Conservation (phyloP, 2,329 filamentous ascomycete species). For the Aquanectria penicillioides region DNA sequence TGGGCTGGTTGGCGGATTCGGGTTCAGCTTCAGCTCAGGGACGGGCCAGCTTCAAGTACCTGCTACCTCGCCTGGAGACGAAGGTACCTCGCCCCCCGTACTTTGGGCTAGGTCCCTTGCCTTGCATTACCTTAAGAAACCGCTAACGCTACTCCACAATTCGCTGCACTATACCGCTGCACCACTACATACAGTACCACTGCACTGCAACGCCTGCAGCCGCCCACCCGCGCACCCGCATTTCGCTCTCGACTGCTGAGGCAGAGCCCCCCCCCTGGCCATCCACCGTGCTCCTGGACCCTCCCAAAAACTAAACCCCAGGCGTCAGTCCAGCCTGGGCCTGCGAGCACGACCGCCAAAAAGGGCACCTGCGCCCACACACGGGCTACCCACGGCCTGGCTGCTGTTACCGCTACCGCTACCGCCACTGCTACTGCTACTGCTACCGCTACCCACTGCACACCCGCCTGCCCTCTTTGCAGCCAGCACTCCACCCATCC, state of each 20-base stretch:
- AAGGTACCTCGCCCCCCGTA: constrained; percentile 16
- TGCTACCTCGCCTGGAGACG: constrained; percentile 10
- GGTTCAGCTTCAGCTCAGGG: constrained; percentile 6
- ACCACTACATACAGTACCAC: constrained; percentile 1
- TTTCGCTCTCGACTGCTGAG: constrained; percentile 10
- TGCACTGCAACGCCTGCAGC: constrained; percentile 17
- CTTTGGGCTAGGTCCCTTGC: constrained; percentile 14
- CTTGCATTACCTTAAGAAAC: too few relatives aligned
- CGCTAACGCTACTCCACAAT: constrained; percentile 15
- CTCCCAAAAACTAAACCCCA: constrained; percentile 5
- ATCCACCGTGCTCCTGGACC: constrained; percentile 5
- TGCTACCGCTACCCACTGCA: neutral
- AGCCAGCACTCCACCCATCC: constrained; percentile 14
- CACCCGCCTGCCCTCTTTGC: too few relatives aligned
- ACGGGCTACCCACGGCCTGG: constrained; percentile 7
- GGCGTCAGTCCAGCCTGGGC: constrained; percentile 6
- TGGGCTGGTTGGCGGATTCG: constrained; percentile 8
- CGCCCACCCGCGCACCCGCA: constrained; percentile 22
- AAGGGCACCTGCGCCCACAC: constrained; percentile 20
- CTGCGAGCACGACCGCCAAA: constrained; percentile 10
- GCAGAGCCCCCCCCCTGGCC: constrained; percentile 4
- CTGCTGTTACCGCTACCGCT: constrained; percentile 7
- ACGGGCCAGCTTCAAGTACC: constrained; percentile 9
- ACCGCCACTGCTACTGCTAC: constrained; percentile 10
- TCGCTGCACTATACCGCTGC: constrained; percentile 10